phyloP scores from a whole-genome alignment of 345 rosid species.

The Nasturtium officinale region DNA sequence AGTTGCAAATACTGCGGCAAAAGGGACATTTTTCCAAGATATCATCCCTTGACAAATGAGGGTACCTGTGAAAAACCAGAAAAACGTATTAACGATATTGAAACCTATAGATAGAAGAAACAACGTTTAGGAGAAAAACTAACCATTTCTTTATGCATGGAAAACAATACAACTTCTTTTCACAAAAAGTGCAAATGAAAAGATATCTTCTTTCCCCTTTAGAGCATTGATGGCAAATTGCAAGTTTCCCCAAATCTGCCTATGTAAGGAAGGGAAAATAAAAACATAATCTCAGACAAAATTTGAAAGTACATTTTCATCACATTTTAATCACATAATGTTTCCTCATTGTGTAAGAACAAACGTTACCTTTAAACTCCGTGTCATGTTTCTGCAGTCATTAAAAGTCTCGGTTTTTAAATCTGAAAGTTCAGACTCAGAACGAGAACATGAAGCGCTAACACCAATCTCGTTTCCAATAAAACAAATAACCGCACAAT shows the following conservation, averaged over 20 bases:
- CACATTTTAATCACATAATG: constrained; percentile 5
- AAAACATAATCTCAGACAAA: constrained; percentile 13
- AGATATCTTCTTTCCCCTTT: constrained; percentile 57
- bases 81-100: not conserved
- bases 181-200: constrained; percentile 64
- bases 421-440: constrained; percentile 30
- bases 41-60: constrained; percentile 56
- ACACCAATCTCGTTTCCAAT: constrained; percentile 6
- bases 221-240: constrained; percentile 82
- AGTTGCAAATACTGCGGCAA: constrained; percentile 83
- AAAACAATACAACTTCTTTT: constrained; percentile 54
- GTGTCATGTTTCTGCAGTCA: constrained; percentile 40
- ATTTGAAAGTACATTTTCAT: not conserved
- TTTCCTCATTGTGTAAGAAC: constrained; percentile 7
- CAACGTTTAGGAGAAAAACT: not conserved
- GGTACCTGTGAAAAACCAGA: constrained; percentile 58
- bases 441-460: constrained; percentile 1
- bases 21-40: constrained; percentile 69
- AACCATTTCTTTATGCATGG: constrained; percentile 78
- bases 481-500: not conserved
- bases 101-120: not conserved
- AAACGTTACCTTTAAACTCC: constrained; percentile 32
- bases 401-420: not conserved
- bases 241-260: constrained; percentile 44
- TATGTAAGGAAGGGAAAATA: constrained; percentile 27